phyloP scores from a whole-genome alignment of 371 early-diverging fungal species.

The Mortierella sp. region DNA sequence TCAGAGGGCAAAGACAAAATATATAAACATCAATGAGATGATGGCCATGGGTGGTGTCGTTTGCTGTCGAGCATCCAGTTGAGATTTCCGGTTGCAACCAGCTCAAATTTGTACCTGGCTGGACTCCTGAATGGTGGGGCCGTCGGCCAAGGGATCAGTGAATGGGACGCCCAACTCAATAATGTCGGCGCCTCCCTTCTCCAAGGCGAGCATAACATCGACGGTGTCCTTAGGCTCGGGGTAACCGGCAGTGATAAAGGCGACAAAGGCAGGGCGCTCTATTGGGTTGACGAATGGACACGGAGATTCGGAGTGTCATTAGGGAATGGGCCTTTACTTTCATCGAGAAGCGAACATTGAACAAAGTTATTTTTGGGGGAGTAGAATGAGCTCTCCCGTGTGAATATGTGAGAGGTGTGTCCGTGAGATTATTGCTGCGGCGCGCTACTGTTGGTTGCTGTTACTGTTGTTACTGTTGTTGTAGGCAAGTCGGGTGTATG shows the following conservation, averaged over 20 bases:
- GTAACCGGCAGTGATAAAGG: conserved; percentile 95
- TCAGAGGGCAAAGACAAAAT: background rate
- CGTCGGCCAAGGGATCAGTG: conserved; percentile 98
- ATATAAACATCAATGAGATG: background rate
- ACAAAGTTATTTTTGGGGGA: background rate
- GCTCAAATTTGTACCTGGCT: conserved; percentile 69
- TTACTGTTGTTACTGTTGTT: background rate
- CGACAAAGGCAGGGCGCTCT: conserved; percentile 93
- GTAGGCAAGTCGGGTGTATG: background rate
- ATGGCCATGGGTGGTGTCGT: background rate
- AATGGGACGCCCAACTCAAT: conserved; percentile 98
- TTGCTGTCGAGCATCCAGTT: background rate
- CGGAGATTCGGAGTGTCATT: conserved; percentile 2
- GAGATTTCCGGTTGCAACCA: background rate
- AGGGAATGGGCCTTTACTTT: background rate
- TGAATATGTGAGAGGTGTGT: background rate
- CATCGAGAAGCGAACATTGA: conserved; percentile 6
- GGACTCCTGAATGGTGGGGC: conserved; percentile 96
- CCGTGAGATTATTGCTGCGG: too few species aligned
- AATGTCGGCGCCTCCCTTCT: conserved; percentile 96
- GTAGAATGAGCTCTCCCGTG: background rate
- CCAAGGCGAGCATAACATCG: conserved; percentile 86
- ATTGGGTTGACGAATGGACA: conserved; percentile 5
- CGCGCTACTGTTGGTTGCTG: background rate
- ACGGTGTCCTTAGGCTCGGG: conserved; percentile 85